Percentiles rank a stretch among this genome's conserved stretches.
These are phyloP conservation scores for Candida nemodendra DNA, from an alignment of 805 yeast genomes.

Conservation along the genomic window DNA sequence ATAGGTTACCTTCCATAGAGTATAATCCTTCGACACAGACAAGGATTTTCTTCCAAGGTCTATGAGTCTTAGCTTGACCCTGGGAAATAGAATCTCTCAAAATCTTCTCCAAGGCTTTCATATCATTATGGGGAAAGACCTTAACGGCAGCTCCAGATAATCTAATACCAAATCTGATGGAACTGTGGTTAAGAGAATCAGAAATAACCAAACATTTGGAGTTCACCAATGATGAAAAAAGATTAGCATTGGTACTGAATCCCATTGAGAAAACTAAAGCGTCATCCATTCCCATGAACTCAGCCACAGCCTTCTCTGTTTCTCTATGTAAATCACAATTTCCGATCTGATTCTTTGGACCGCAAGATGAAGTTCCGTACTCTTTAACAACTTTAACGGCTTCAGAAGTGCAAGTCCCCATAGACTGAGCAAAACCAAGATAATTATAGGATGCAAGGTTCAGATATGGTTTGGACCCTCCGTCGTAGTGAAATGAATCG, in stretches of 20 bases:
- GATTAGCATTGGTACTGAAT: slow-evolving; percentile 89
- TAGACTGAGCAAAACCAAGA: slow-evolving; percentile 94
- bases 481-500: slow-evolving; percentile 68
- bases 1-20: slow-evolving; percentile 90
- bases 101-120: slow-evolving; percentile 71
- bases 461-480: slow-evolving; percentile 72
- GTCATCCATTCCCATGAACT: slow-evolving; percentile 88
- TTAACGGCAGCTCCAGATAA: slow-evolving; percentile 90
- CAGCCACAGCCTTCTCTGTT: slow-evolving; percentile 77
- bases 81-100: slow-evolving; percentile 83
- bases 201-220: slow-evolving; percentile 87
- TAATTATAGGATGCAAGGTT: slow-evolving; percentile 91
- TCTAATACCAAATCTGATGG: slow-evolving; percentile 93
- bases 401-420: slow-evolving; percentile 83
- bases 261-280: slow-evolving; percentile 90
- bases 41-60: slow-evolving; percentile 90
- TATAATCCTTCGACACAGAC: slow-evolving; percentile 91
- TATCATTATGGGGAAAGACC: slow-evolving; percentile 89
- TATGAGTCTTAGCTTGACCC: slow-evolving; percentile 92
- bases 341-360: slow-evolving; percentile 74
- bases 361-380: slow-evolving; percentile 77
- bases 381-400: slow-evolving; percentile 62
- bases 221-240: slow-evolving; percentile 81
- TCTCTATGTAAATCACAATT: slow-evolving; percentile 68
- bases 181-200: slow-evolving; percentile 93